These are phyloP conservation scores for Meira nashicola DNA, from an alignment of 1,284 basidiomycete species.

Conservation along the genomic window DNA sequence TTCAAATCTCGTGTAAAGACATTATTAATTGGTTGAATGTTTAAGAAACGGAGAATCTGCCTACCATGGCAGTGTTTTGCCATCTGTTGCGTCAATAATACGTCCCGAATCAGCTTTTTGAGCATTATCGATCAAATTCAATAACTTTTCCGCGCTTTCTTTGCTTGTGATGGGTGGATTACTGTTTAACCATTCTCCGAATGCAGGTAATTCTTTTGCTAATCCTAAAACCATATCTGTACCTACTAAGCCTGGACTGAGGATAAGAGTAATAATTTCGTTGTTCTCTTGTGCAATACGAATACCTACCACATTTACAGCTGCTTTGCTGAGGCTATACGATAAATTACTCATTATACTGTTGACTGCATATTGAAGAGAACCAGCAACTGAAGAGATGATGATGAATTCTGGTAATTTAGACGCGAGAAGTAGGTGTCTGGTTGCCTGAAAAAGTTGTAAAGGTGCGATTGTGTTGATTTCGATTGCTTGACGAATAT, in stretches of 20 bases:
- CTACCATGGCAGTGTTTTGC: background rate
- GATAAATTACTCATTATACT: background rate
- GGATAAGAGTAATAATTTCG: constrained; percentile 2
- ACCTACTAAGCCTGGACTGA: background rate
- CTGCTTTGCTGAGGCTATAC: constrained; percentile 4
- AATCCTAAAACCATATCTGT: constrained; percentile 1
- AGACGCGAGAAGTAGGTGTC: background rate
- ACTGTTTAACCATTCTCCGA: background rate
- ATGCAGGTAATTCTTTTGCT: background rate
- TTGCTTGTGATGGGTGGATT: background rate
- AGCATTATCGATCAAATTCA: background rate
- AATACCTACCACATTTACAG: background rate
- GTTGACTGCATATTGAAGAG: background rate
- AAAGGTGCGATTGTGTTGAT: background rate
- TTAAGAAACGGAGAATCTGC: too few species aligned
- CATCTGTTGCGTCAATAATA: background rate
- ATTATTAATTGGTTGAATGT: too few species aligned
- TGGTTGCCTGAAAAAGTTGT: background rate
- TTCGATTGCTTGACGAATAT: background rate
- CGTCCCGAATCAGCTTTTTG: background rate
- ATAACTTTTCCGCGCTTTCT: background rate
- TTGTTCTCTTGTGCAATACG: background rate
- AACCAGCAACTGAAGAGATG: constrained; percentile 4
- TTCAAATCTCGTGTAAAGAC: too few species aligned
- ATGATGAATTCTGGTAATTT: background rate